Percentiles rank a stretch among this genome's conserved stretches.
Conservation (phyloP, 2,329 filamentous ascomycete genomes). For the Colletotrichum spinosum region DNA sequence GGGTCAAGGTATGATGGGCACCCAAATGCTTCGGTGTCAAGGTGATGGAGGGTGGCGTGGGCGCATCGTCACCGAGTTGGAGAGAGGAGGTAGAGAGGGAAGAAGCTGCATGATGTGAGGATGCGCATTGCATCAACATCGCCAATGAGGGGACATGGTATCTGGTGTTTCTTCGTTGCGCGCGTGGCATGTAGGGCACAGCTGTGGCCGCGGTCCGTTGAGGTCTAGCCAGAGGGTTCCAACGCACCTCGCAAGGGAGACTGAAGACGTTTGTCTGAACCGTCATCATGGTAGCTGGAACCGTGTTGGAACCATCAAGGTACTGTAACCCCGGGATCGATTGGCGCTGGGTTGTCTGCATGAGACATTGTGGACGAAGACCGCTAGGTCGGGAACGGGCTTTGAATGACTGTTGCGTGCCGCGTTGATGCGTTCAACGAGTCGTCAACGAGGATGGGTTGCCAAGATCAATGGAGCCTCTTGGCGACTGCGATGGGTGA, state of each 20-base stretch:
- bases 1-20: slow-evolving; percentile 2
- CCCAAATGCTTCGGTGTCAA: background rate
- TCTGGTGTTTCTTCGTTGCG: background rate
- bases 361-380: slow-evolving; percentile 11
- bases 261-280: slow-evolving; percentile 21
- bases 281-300: slow-evolving; percentile 11
- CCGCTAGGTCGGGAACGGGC: slow-evolving; percentile 13
- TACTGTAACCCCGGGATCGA: background rate
- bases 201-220: background rate
- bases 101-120: slow-evolving; percentile 9
- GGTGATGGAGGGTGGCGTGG: slow-evolving; percentile 17
- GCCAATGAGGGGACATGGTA: slow-evolving; percentile 3
- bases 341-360: slow-evolving; percentile 11
- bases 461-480: slow-evolving; percentile 25
- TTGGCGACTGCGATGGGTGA: slow-evolving; percentile 17
- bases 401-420: background rate
- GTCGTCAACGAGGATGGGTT: slow-evolving; percentile 9
- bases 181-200: slow-evolving; percentile 10
- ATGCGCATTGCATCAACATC: background rate
- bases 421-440: slow-evolving; percentile 23
- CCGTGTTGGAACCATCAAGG: background rate
- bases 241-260: slow-evolving; percentile 17
- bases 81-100: background rate
- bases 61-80: background rate
- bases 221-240: background rate